Evolutionary conservation across 495 filamentous ascomycete species (phyloP).

Genomic region (Parmelia sp.): DNA sequence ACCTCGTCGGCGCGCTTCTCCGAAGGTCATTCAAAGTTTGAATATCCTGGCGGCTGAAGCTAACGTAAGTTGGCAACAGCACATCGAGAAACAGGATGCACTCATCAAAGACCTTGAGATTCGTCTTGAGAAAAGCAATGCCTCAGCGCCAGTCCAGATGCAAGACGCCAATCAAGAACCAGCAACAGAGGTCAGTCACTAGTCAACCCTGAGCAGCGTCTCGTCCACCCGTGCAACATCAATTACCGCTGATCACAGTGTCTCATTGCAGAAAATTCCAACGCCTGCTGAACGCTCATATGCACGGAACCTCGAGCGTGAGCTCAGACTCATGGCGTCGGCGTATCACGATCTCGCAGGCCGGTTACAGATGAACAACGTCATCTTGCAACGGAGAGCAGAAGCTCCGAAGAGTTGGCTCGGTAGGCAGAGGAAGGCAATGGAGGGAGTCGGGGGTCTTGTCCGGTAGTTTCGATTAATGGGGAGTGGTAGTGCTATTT

Average conservation of each 20-base stretch:
- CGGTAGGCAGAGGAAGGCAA: slow-evolving; percentile 74
- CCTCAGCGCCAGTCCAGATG: neutral
- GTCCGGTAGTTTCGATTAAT: neutral
- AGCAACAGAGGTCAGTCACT: slow-evolving; percentile 16
- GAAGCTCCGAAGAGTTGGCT: slow-evolving; percentile 85
- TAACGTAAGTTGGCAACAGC: slow-evolving; percentile 28
- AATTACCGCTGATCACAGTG: neutral
- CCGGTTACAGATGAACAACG: slow-evolving; percentile 81
- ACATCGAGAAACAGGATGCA: slow-evolving; percentile 55
- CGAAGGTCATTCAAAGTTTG: neutral
- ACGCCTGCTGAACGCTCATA: slow-evolving; percentile 52
- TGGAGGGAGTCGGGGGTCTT: slow-evolving; percentile 41
- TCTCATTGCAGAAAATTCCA: slow-evolving; percentile 5
- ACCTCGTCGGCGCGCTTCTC: neutral
- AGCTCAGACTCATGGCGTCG: slow-evolving; percentile 76
- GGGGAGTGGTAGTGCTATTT: neutral
- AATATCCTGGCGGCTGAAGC: neutral
- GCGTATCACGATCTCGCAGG: slow-evolving; percentile 89
- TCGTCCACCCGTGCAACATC: neutral
- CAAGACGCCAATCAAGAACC: neutral
- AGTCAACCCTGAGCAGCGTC: neutral
- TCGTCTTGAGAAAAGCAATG: slow-evolving; percentile 39
- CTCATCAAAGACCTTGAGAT: slow-evolving; percentile 54
- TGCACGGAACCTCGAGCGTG: slow-evolving; percentile 67
- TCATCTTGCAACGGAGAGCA: slow-evolving; percentile 63